These are phyloP conservation scores for Stagonosporopsis tanaceti DNA, from an alignment of 2,329 filamentous ascomycete genomes.

Conservation along the genomic window DNA sequence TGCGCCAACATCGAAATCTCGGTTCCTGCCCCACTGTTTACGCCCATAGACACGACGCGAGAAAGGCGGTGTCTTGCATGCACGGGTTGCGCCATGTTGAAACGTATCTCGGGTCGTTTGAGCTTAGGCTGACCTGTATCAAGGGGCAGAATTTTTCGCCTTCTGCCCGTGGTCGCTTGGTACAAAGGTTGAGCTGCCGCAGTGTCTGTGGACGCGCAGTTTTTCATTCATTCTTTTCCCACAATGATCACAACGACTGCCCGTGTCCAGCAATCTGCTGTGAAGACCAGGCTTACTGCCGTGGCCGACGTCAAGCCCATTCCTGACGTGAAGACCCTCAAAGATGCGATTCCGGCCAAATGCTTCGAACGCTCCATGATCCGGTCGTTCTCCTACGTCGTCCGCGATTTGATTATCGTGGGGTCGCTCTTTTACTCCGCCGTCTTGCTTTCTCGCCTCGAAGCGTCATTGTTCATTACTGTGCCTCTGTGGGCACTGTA, in stretches of 20 bases:
- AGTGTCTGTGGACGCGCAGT: conserved; percentile 5
- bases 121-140: conserved; percentile 28
- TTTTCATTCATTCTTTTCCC: conserved; percentile 11
- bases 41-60: conserved; percentile 17
- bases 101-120: conserved; percentile 32
- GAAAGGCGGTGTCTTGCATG: conserved; percentile 35
- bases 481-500: conserved; percentile 62
- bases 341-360: conserved; percentile 34
- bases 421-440: conserved; percentile 28
- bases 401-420: conserved; percentile 34
- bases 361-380: conserved; percentile 37
- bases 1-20: conserved; percentile 35
- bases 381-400: conserved; percentile 34
- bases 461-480: conserved; percentile 24
- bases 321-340: conserved; percentile 35
- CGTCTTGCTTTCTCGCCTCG: conserved; percentile 22
- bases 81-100: conserved; percentile 28
- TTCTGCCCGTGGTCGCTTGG: conserved; percentile 12
- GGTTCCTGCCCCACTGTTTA: conserved; percentile 28
- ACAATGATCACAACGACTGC: conserved; percentile 30
- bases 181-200: conserved; percentile 25
- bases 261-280: conserved; percentile 25
- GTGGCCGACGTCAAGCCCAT: conserved; percentile 28
- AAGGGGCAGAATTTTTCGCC: conserved; percentile 27
- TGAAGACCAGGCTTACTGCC: conserved; percentile 26